Evolutionary conservation across 2,329 filamentous ascomycete species (phyloP).

Genomic region (Calonectria hongkongensis): DNA sequence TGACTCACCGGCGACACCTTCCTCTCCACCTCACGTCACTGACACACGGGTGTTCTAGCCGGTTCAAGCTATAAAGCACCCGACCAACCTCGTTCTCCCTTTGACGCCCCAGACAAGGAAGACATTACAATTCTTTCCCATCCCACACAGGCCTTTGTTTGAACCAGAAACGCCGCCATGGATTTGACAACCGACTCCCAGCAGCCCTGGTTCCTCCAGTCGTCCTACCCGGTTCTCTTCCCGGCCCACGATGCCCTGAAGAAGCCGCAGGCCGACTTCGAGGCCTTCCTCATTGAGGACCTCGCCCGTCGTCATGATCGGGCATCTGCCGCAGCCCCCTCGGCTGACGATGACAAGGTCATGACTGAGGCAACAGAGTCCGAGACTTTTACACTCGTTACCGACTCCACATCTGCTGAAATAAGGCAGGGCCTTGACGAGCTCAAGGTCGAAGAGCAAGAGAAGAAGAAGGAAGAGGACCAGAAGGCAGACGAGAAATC

Average conservation of each 20-base stretch:
- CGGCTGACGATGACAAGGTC: conserved; percentile 7
- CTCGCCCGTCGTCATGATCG: conserved; percentile 46
- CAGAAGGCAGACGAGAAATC: conserved; percentile 8
- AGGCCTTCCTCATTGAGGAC: conserved; percentile 56
- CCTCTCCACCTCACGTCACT: background rate
- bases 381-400: conserved; percentile 55
- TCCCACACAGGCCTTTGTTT: background rate
- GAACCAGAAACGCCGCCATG: conserved; percentile 43
- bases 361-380: conserved; percentile 46
- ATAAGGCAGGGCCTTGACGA: conserved; percentile 45
- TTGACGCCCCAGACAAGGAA: background rate
- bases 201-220: conserved; percentile 63
- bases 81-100: background rate
- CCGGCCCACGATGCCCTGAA: conserved; percentile 61
- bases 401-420: conserved; percentile 52
- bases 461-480: conserved; percentile 6
- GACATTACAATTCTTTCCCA: conserved; percentile 2
- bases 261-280: conserved; percentile 58
- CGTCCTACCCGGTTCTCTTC: conserved; percentile 62
- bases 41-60: background rate
- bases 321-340: conserved; percentile 12
- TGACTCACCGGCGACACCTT: conserved; percentile 33
- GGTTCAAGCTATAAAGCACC: conserved; percentile 23
- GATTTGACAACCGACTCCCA: conserved; percentile 46
- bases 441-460: conserved; percentile 40